Evolutionary conservation across 1,284 basidiomycete genomes (phyloP).

Genomic region (Abortiporus biennis): DNA sequence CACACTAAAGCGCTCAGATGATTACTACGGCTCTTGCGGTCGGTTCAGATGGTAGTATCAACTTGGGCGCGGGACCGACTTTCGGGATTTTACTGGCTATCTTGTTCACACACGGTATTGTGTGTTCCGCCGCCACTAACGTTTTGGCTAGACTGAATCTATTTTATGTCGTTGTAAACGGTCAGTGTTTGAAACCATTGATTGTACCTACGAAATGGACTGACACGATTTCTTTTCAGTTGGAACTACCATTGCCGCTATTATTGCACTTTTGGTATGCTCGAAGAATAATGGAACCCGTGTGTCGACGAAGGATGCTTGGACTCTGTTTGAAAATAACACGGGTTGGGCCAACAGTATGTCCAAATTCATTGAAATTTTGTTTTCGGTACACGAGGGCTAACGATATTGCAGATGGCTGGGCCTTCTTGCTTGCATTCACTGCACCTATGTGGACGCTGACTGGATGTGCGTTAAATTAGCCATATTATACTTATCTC

Average conservation of each 20-base stretch:
- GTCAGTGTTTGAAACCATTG: constrained; percentile 25
- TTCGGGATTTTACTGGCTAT: constrained; percentile 63
- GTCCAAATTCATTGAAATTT: constrained; percentile 13
- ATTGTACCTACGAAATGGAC: not conserved
- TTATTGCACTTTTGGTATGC: constrained; percentile 51
- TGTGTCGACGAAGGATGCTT: constrained; percentile 62
- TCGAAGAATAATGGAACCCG: constrained; percentile 38
- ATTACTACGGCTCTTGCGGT: constrained; percentile 67
- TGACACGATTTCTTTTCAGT: constrained; percentile 12
- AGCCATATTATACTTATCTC: not conserved
- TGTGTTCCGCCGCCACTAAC: constrained; percentile 65
- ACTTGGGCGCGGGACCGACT: constrained; percentile 53
- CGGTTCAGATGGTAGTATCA: constrained; percentile 43
- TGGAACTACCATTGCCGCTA: constrained; percentile 41
- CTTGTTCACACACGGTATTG: constrained; percentile 54
- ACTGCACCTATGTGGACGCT: constrained; percentile 75
- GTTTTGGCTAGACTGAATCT: constrained; percentile 63
- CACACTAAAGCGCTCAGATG: constrained; percentile 53
- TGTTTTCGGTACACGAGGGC: not conserved
- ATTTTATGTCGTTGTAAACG: constrained; percentile 59
- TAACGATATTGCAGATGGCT: constrained; percentile 40
- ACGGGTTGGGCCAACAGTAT: constrained; percentile 59
- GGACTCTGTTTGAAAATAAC: constrained; percentile 65
- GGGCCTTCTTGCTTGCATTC: constrained; percentile 69
- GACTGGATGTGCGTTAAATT: constrained; percentile 53